Evolutionary conservation across 768 basidiomycete genomes (phyloP).

Genomic region (Boletus edulis): DNA sequence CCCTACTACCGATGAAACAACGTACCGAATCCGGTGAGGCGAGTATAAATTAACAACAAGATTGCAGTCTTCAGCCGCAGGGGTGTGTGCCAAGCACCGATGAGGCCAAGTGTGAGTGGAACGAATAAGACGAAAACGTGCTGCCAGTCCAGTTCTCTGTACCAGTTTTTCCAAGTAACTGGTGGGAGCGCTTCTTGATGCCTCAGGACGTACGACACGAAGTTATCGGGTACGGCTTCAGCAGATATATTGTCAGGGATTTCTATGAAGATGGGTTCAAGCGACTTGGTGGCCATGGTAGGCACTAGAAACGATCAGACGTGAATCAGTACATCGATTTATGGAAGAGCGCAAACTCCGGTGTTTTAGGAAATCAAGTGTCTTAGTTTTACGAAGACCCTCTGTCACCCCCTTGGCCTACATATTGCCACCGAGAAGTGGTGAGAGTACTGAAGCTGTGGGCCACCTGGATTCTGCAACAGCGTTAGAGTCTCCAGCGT

Average conservation of each 20-base stretch:
- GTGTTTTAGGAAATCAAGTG: too few relatives aligned
- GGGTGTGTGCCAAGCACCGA: slow-evolving; percentile 5
- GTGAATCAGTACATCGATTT: too few relatives aligned
- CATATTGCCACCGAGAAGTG: too few relatives aligned
- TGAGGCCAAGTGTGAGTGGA: slow-evolving; percentile 1
- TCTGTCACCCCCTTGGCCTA: too few relatives aligned
- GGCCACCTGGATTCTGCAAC: too few relatives aligned
- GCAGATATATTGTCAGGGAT: slow-evolving; percentile 5
- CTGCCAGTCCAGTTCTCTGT: slow-evolving; percentile 5
- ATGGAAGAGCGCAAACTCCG: too few relatives aligned
- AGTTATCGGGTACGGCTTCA: slow-evolving; percentile 4
- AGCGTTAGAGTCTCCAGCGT: too few relatives aligned
- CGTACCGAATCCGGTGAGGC: slow-evolving; percentile 71
- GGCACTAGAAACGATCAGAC: neutral
- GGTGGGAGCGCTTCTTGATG: slow-evolving; percentile 6
- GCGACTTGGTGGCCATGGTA: neutral
- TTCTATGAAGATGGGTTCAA: neutral
- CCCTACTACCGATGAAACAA: neutral
- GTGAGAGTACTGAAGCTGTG: too few relatives aligned
- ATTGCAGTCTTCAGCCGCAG: neutral
- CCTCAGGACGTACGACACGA: slow-evolving; percentile 10
- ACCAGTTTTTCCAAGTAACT: slow-evolving; percentile 11
- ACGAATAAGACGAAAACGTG: slow-evolving; percentile 3
- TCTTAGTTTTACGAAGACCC: too few relatives aligned
- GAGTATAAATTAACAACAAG: slow-evolving; percentile 41